Evolutionary conservation across 78 protist genomes (phyloP).

Genomic region (Chrysochromulina parva): DNA sequence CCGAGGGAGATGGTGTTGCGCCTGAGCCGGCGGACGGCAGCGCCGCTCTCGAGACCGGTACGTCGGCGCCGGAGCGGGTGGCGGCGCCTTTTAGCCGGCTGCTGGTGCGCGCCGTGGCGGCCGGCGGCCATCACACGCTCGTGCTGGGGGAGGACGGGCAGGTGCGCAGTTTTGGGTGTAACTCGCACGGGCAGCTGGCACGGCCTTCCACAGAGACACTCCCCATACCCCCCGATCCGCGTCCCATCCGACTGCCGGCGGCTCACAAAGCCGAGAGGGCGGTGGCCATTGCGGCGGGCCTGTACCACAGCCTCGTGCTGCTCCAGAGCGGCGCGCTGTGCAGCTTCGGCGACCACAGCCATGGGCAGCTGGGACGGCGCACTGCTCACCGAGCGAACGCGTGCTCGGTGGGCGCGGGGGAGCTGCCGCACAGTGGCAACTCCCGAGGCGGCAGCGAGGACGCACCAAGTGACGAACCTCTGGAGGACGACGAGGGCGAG

Average conservation of each 20-base stretch:
- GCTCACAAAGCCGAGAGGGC: not conserved
- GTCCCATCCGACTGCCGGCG: not conserved
- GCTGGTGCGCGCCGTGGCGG: not conserved
- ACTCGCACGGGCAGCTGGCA: not conserved
- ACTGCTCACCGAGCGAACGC: not conserved
- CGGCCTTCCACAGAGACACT: not conserved
- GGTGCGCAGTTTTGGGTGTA: not conserved
- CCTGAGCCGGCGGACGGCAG: not conserved
- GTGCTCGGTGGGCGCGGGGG: not conserved
- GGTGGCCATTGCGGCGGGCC: not conserved
- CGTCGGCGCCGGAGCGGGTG: too few relatives aligned
- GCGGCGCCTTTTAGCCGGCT: too few relatives aligned
- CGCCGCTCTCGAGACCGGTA: too few relatives aligned
- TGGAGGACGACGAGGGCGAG: too few relatives aligned
- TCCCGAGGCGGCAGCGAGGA: too few relatives aligned
- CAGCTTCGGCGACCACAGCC: not conserved
- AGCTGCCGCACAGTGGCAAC: not conserved
- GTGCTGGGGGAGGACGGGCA: not conserved
- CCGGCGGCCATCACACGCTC: conserved; percentile 1
- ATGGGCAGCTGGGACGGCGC: not conserved
- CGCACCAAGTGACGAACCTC: too few relatives aligned
- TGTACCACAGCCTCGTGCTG: not conserved
- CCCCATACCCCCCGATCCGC: not conserved
- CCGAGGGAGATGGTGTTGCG: too few relatives aligned
- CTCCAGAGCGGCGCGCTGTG: not conserved